Base-by-base conservation (phyloP, 306 rosid species). In the Vigna angularis region DNA sequence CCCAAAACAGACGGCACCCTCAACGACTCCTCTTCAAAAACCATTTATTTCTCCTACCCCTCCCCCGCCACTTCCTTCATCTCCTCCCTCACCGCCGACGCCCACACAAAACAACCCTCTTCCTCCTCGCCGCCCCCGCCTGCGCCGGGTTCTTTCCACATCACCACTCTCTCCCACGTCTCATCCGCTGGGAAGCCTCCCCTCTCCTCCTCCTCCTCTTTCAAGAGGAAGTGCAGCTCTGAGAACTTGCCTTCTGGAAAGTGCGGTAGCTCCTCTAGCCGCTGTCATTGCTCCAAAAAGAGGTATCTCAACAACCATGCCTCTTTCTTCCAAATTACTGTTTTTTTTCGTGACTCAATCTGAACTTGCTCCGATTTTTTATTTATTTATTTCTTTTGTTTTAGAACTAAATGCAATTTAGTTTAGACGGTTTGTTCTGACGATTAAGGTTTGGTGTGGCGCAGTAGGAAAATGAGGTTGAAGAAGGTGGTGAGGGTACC, bases 281-380 rank as follows among this genome's bases (percentile, higher is more conserved):
- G 93, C 14, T 92, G 95, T 75, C 95, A 90, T 84, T 93, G 97
- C 77, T 86, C 96, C 5, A 93, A 93, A 82, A 93, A 93, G 77
- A 93, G 93, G 97, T 92, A 13, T 42, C 47, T 42, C 47, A 42
- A 42, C 12, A 9, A 42, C 47, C 9, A 42, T 9, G 2, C 13
- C 47, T 9, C 13, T 42, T 42, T 9, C 47, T 42, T 9, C 13
- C 11, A 9, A 42, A 42, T 42, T 42, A 9, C 47, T 9, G 2
- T 42, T 42, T 9, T 36, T 36, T 36, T 42, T 42, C 47, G 3
- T 42, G 10, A 42, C 47, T 42, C 10, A 42, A 42, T 42, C 9
- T 9, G 9, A 11, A 42, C 47, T 9, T 13, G 47, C 47, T 42
- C 12, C 2, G 2, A 9, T 9, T 9, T 9, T 42, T 9, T 42